phyloP scores from a whole-genome alignment of 208 protist genomes.

The Dictyostelium gargantuum region DNA sequence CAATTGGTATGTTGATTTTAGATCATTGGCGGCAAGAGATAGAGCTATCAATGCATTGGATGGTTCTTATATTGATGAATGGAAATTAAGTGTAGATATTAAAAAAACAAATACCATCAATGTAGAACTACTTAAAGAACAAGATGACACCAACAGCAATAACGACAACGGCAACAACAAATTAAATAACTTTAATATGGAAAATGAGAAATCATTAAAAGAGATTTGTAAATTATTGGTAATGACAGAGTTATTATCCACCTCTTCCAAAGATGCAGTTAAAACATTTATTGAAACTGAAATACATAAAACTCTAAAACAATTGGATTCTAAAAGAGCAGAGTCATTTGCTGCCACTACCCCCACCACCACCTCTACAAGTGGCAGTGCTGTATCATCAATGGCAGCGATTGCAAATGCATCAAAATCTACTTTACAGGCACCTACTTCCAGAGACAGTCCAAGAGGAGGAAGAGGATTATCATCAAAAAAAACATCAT shows the following conservation, averaged over 20 bases:
- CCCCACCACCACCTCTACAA: background rate
- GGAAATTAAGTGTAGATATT: constrained; percentile 6
- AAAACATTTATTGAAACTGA: constrained; percentile 3
- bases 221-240: constrained; percentile 8
- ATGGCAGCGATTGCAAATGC: background rate
- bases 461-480: background rate
- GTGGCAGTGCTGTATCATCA: background rate
- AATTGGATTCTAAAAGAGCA: background rate
- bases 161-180: background rate
- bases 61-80: background rate
- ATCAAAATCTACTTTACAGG: background rate
- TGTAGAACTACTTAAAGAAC: background rate
- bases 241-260: background rate
- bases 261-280: background rate
- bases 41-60: background rate
- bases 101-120: background rate
- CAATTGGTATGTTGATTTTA: constrained; percentile 46
- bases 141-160: background rate
- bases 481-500: background rate
- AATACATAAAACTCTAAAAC: constrained; percentile 2
- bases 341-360: background rate
- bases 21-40: background rate
- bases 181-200: background rate
- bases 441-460: background rate
- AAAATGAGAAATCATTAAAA: background rate